Evolutionary conservation across 2,329 filamentous ascomycete genomes (phyloP).

Genomic region (Xylariaceae sp.): DNA sequence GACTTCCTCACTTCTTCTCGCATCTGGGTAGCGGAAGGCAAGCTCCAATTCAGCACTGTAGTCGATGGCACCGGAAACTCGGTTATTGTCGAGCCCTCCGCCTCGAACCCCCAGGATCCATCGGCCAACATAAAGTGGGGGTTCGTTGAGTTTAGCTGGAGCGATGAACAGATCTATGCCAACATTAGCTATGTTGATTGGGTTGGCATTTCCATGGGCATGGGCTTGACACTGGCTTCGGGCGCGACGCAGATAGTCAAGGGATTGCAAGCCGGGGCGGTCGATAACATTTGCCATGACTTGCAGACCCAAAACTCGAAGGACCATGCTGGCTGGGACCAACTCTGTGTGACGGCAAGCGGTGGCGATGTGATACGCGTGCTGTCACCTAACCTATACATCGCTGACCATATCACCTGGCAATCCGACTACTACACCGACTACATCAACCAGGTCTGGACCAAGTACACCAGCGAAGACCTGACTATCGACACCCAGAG

Average conservation of each 20-base stretch:
- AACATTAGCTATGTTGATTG: constrained; percentile 51
- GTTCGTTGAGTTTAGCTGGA: constrained; percentile 45
- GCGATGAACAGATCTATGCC: constrained; percentile 37
- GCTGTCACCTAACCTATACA: constrained; percentile 41
- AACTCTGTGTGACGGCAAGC: constrained; percentile 37
- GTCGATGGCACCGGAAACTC: constrained; percentile 27
- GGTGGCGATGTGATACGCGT: constrained; percentile 40
- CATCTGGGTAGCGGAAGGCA: constrained; percentile 39
- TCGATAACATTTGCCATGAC: constrained; percentile 38
- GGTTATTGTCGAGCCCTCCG: constrained; percentile 45
- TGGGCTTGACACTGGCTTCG: constrained; percentile 38
- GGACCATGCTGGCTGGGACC: constrained; percentile 41
- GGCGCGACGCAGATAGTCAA: constrained; percentile 36
- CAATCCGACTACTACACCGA: constrained; percentile 40
- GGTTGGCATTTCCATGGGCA: constrained; percentile 46
- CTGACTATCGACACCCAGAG: constrained; percentile 43
- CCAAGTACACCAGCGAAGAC: constrained; percentile 34
- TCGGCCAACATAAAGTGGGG: constrained; percentile 43
- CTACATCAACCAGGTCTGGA: constrained; percentile 46
- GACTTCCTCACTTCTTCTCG: constrained; percentile 38
- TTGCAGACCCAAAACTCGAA: constrained; percentile 34
- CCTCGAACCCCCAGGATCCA: constrained; percentile 40
- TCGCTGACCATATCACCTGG: constrained; percentile 31
- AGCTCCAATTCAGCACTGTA: constrained; percentile 38
- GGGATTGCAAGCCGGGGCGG: constrained; percentile 36